Evolutionary conservation across 2,329 filamentous ascomycete species (phyloP), one percentile per base, ranked within the genome.

Genomic region (Elsinoe arachidis): DNA sequence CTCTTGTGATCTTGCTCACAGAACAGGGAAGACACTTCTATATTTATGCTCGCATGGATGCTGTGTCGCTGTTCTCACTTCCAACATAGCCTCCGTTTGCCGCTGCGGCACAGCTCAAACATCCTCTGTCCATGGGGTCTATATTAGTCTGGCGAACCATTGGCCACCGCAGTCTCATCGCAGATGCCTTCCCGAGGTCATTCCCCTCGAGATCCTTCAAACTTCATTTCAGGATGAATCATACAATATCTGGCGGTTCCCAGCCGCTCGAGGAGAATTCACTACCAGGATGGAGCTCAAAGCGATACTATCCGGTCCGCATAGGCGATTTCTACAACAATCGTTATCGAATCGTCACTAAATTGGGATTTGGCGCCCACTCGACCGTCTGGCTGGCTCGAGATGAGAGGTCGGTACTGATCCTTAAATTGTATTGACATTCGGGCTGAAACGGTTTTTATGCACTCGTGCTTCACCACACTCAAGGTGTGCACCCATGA

Each of bases 311-410:
- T 57, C 68, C 69, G 43, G 61, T 72, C 14, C 49, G 57, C 0
- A 60, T 73, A 1, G 70, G 66, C 19, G 64, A 70, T 56, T 53
- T 33, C 11, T 62, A 72, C 10, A 30, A 66, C 23, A 65, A 60
- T n/a, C 64, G 68, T 39, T 74, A 73, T 57, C 66, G 63, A 47
- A 62, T 74, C 33, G 47, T 71, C 1, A 66, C 69, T 56, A 73
- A 73, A 62, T 54, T 74, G 34, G 71, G 69, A 21, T 66, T 63
- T 61, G 71, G 70, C 55, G 66, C 66, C 3, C 73, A 56, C 65
- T 74, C 60, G 68, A 72, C 63, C 64, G 61, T 63, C 64, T 43
- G 70, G 70, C 58, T 73, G 70, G 64, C 69, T 68, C 62, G 65
- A 65, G 59, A 69, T 71, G 17, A 26, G 19, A 46, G 19, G 41